Evolutionary conservation across 257 asterid genomes (phyloP).

Genomic region (Gentiana dahurica): DNA sequence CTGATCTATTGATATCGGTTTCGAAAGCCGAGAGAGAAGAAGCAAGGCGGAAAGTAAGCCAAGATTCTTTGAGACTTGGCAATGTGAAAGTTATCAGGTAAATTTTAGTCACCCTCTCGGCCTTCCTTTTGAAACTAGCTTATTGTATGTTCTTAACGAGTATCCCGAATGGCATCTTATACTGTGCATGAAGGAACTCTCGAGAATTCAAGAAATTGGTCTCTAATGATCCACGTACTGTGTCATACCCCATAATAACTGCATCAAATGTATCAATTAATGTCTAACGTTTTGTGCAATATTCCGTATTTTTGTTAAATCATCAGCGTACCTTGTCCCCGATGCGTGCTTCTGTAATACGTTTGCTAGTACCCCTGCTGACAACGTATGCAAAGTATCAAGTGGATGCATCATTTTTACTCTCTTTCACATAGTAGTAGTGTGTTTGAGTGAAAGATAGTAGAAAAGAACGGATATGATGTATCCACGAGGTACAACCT

Average conservation of each 20-base stretch:
- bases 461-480: no score
- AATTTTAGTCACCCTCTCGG: not conserved
- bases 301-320: no score
- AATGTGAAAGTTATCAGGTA: conserved; percentile 93
- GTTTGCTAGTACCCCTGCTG: no score
- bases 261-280: not conserved
- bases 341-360: no score
- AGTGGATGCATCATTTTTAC: no score
- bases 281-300: not conserved
- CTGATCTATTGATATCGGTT: conserved; percentile 83
- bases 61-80: conserved; percentile 92
- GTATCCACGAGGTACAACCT: no score
- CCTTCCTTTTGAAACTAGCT: not conserved
- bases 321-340: no score
- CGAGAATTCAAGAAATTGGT: not conserved
- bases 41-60: conserved; percentile 90
- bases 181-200: not conserved
- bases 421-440: no score
- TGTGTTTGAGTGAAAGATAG: no score
- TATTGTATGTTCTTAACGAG: conserved; percentile 1
- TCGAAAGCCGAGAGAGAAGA: conserved; percentile 98
- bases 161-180: no score
- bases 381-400: no score
- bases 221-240: not conserved
- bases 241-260: not conserved